Conservation (phyloP, 768 basidiomycete species). For the Panellus pusillus region DNA sequence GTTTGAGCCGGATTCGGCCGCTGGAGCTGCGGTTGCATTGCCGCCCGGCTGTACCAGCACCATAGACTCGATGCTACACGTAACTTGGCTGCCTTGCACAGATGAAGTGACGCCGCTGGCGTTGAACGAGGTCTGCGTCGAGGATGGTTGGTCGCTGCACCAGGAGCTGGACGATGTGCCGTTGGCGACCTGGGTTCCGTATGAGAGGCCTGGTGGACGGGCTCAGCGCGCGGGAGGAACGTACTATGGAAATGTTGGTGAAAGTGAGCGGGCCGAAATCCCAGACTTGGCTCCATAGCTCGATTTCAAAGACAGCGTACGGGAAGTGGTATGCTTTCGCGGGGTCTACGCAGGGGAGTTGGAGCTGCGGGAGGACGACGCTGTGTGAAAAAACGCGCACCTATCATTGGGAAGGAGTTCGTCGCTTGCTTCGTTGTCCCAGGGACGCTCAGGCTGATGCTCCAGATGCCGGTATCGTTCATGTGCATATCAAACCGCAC, state of each 20-base stretch:
- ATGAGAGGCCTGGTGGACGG: background rate
- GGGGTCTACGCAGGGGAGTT: conserved; percentile 1
- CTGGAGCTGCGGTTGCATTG: conserved; percentile 1
- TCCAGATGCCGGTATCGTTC: conserved; percentile 9
- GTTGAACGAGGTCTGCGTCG: conserved; percentile 7
- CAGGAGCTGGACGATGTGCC: conserved; percentile 7
- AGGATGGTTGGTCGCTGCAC: conserved; percentile 8
- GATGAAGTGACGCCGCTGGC: conserved; percentile 10
- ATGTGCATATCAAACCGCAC: conserved; percentile 10
- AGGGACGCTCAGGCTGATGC: conserved; percentile 12
- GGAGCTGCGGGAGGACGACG: background rate
- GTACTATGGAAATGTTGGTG: conserved; percentile 8
- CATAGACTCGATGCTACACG: conserved; percentile 12
- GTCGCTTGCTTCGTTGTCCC: conserved; percentile 9
- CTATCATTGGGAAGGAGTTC: conserved; percentile 12
- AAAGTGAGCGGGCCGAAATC: conserved; percentile 13
- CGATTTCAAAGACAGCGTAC: conserved; percentile 12
- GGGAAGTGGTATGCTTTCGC: conserved; percentile 10
- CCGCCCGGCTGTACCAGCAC: conserved; percentile 11
- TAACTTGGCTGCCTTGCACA: conserved; percentile 5
- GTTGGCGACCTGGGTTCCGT: conserved; percentile 8
- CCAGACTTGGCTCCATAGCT: conserved; percentile 8
- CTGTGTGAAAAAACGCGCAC: background rate
- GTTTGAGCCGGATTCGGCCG: too few species aligned
- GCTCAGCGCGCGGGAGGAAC: background rate